Percentiles rank a stretch among this genome's conserved stretches.
These are phyloP conservation scores for Chiua virens DNA, from an alignment of 768 basidiomycete genomes.

Conservation along the genomic window DNA sequence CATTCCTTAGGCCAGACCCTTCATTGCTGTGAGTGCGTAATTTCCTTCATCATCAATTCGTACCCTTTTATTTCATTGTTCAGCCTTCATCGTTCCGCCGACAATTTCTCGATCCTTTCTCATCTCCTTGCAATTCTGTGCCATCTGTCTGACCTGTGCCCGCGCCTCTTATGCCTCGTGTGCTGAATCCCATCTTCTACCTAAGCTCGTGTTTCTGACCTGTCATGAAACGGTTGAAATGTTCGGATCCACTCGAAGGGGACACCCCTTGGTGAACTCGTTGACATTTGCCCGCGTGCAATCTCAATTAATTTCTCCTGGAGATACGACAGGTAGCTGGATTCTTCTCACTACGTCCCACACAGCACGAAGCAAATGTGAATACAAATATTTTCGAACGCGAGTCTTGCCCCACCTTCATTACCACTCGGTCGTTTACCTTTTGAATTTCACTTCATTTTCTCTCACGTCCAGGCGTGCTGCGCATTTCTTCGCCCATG, in stretches of 20 bases:
- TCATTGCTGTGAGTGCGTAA: conserved; percentile 8
- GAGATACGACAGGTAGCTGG: not conserved
- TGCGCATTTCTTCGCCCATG: conserved; percentile 10
- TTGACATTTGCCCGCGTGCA: not conserved
- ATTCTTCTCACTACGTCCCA: conserved; percentile 21
- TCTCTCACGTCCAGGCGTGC: conserved; percentile 21
- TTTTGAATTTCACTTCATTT: conserved; percentile 6
- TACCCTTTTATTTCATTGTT: not conserved
- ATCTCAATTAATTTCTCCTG: not conserved
- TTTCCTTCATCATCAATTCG: conserved; percentile 2
- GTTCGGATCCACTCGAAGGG: not conserved
- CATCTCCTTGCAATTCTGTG: not conserved
- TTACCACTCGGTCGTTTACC: not conserved
- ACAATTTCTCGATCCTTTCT: conserved; percentile 1
- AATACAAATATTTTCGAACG: conserved; percentile 4
- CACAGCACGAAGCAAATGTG: conserved; percentile 11
- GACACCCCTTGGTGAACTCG: not conserved
- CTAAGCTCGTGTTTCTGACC: conserved; percentile 1
- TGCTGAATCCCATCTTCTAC: conserved; percentile 1
- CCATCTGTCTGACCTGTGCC: conserved; percentile 2
- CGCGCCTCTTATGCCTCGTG: conserved; percentile 8
- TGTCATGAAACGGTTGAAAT: conserved; percentile 6
- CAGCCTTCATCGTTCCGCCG: not conserved
- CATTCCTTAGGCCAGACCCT: not conserved
- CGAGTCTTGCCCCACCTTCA: not conserved